These are phyloP conservation scores for Apiotrichum domesticum DNA, from an alignment of 1,284 basidiomycete genomes.

Conservation along the genomic window DNA sequence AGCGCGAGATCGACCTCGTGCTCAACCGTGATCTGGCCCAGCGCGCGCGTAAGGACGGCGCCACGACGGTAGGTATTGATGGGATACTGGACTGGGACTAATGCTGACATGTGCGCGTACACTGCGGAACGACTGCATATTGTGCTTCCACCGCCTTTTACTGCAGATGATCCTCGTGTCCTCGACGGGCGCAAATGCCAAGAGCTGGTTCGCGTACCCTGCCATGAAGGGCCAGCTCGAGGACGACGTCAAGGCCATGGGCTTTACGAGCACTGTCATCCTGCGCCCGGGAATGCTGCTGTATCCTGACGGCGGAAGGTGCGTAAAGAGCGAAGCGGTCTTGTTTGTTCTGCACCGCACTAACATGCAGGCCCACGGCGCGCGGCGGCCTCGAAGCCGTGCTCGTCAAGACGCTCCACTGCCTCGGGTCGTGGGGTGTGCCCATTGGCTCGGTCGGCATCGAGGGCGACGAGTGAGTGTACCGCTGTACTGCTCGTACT, in stretches of 20 bases:
- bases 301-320: slow-evolving; percentile 26
- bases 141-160: not conserved
- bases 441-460: slow-evolving; percentile 17
- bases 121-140: too few relatives aligned
- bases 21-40: slow-evolving; percentile 38
- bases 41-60: slow-evolving; percentile 38
- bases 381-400: slow-evolving; percentile 16
- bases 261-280: slow-evolving; percentile 36
- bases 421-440: slow-evolving; percentile 20
- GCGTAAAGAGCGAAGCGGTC: slow-evolving; percentile 2
- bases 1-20: slow-evolving; percentile 35
- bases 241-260: slow-evolving; percentile 32
- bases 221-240: slow-evolving; percentile 43
- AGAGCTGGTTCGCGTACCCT: slow-evolving; percentile 29
- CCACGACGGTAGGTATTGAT: slow-evolving; percentile 27
- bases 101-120: not conserved
- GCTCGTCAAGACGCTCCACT: slow-evolving; percentile 13
- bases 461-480: slow-evolving; percentile 28
- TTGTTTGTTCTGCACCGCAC: not conserved
- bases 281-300: slow-evolving; percentile 38
- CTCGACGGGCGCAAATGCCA: slow-evolving; percentile 20
- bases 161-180: slow-evolving; percentile 42
- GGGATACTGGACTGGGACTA: not conserved
- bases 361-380: slow-evolving; percentile 11
- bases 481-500: not conserved